Conservation (phyloP, 2,329 filamentous ascomycete genomes). For the Phaeosphaeriaceae sp. region DNA sequence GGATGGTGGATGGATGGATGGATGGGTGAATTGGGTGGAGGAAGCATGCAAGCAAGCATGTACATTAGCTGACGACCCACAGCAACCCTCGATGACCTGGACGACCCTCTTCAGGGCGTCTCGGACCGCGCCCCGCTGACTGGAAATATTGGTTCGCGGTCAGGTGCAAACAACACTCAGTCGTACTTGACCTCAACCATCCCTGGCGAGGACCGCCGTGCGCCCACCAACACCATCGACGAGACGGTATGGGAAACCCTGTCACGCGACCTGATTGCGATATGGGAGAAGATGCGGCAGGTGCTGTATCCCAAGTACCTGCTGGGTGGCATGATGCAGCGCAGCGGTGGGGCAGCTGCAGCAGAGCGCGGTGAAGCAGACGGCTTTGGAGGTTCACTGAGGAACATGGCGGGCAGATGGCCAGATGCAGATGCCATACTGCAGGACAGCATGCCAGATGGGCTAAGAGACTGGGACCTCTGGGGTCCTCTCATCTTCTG, state of each 20-base stretch:
- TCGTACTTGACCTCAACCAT: constrained; percentile 88
- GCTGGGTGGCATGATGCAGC: constrained; percentile 69
- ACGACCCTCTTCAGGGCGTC: constrained; percentile 76
- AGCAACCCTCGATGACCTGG: constrained; percentile 91
- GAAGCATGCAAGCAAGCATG: constrained; percentile 11
- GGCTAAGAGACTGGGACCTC: constrained; percentile 94
- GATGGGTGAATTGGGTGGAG: too few relatives aligned
- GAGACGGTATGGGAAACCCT: constrained; percentile 98
- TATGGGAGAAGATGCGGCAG: constrained; percentile 98
- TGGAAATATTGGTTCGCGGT: constrained; percentile 73
- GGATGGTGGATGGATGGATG: too few relatives aligned
- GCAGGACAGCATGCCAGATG: constrained; percentile 80
- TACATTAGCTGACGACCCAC: constrained; percentile 18
- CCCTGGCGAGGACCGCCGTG: constrained; percentile 88
- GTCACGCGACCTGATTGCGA: constrained; percentile 85
- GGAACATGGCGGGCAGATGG: constrained; percentile 67
- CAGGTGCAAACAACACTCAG: constrained; percentile 63
- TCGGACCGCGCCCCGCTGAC: constrained; percentile 80
- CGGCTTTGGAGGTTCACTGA: constrained; percentile 53
- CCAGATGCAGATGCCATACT: constrained; percentile 71
- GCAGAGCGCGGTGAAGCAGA: constrained; percentile 63
- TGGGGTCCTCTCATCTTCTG: constrained; percentile 98
- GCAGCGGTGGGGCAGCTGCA: constrained; percentile 62
- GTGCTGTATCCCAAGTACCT: constrained; percentile 96
- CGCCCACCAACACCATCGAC: constrained; percentile 92